Evolutionary conservation across 495 filamentous ascomycete species (phyloP).

Genomic region (Hypoxylon trugodes): DNA sequence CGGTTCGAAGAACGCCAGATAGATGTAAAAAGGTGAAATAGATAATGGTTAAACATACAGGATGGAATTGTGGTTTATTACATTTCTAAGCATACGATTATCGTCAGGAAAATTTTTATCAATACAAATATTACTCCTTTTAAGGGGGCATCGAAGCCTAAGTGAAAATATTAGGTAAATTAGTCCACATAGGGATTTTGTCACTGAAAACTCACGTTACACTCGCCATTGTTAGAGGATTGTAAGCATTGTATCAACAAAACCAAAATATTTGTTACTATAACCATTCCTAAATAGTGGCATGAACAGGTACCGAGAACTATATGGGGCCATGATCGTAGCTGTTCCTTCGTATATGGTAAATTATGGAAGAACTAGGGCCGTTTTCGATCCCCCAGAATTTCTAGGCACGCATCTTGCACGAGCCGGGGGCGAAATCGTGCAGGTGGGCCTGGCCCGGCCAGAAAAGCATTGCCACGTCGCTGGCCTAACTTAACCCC

Average conservation of each 20-base stretch:
- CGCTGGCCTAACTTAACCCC: slow-evolving; percentile 34
- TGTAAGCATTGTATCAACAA: slow-evolving; percentile 7
- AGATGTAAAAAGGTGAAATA: background rate
- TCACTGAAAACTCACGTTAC: slow-evolving; percentile 19
- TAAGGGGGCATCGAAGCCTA: background rate
- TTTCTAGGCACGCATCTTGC: slow-evolving; percentile 35
- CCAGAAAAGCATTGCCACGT: slow-evolving; percentile 41
- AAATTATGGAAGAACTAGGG: slow-evolving; percentile 28
- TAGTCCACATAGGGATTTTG: background rate
- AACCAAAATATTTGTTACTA: slow-evolving; percentile 15
- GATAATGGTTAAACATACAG: background rate
- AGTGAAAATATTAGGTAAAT: background rate
- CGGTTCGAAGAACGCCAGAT: background rate
- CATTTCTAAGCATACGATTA: background rate
- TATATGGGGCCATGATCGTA: slow-evolving; percentile 29
- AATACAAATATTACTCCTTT: background rate
- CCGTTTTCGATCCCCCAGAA: slow-evolving; percentile 28
- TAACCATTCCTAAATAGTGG: slow-evolving; percentile 11
- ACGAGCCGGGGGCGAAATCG: slow-evolving; percentile 40
- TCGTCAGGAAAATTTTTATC: slow-evolving; percentile 1
- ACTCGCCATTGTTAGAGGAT: slow-evolving; percentile 1
- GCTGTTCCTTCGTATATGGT: slow-evolving; percentile 4
- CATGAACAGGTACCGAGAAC: slow-evolving; percentile 25
- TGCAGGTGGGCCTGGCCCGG: slow-evolving; percentile 38
- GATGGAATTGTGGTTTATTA: background rate